Evolutionary conservation across 768 basidiomycete species (phyloP).

Genomic region (Mycena sanguinolenta): DNA sequence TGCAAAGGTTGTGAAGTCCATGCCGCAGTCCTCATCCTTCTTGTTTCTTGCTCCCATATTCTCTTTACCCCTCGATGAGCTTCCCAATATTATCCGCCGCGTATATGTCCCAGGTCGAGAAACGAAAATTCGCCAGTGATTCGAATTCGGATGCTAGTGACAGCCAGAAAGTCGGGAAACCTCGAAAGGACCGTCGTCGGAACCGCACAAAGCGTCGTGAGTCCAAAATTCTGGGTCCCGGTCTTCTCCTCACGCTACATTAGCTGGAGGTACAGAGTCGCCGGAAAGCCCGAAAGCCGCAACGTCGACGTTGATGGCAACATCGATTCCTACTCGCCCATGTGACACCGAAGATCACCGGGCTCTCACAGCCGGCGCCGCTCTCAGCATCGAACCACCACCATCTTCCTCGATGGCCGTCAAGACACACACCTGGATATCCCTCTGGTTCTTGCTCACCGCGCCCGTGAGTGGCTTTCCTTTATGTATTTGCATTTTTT

Average conservation of each 20-base stretch:
- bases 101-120: slow-evolving; percentile 39
- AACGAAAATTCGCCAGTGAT: neutral
- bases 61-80: slow-evolving; percentile 31
- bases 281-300: neutral
- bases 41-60: slow-evolving; percentile 8
- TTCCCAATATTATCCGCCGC: slow-evolving; percentile 49
- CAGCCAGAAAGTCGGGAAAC: slow-evolving; percentile 16
- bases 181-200: neutral
- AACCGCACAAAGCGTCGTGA: slow-evolving; percentile 14
- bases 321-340: neutral
- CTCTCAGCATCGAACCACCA: slow-evolving; percentile 19
- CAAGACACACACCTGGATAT: slow-evolving; percentile 69
- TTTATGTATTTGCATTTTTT: neutral
- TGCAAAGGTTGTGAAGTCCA: slow-evolving; percentile 2
- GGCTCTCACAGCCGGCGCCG: too few species aligned
- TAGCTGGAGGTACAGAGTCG: neutral
- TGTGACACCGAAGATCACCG: slow-evolving; percentile 3
- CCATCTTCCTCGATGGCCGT: slow-evolving; percentile 54
- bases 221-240: neutral
- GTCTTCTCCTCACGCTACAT: neutral
- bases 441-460: slow-evolving; percentile 78
- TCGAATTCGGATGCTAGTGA: neutral
- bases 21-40: neutral
- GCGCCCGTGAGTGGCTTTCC: slow-evolving; percentile 50
- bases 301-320: neutral